A percentile compares a stretch with the other conserved stretches of the same genome.
These are phyloP conservation scores for Closterium sp. DNA, from an alignment of 139 green algal genomes.

Conservation along the genomic window DNA sequence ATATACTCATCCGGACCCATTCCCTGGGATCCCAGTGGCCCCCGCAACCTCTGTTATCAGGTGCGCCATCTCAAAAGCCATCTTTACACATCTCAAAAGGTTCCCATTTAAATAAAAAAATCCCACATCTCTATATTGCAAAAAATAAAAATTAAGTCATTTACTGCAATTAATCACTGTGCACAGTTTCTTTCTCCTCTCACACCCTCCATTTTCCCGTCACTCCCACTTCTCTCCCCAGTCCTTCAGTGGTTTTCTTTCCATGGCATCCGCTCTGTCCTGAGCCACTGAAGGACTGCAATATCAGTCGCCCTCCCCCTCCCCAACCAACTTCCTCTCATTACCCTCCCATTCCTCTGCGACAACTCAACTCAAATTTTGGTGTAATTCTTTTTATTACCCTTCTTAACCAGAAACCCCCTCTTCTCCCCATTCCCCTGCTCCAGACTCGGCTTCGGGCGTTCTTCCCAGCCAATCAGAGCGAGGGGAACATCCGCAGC, in stretches of 20 bases:
- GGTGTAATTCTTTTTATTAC: too few relatives aligned
- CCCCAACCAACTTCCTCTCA: neutral
- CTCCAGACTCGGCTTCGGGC: neutral
- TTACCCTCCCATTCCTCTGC: neutral
- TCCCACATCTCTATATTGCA: too few relatives aligned
- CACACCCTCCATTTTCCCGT: too few relatives aligned
- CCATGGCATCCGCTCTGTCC: too few relatives aligned
- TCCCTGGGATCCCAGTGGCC: neutral
- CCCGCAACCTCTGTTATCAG: neutral
- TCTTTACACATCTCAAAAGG: neutral
- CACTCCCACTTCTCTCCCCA: too few relatives aligned
- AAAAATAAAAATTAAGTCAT: too few relatives aligned
- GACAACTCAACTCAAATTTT: neutral
- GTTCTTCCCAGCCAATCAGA: neutral
- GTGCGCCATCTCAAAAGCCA: neutral
- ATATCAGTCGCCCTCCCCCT: neutral
- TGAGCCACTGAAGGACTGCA: too few relatives aligned
- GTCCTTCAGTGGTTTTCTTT: too few relatives aligned
- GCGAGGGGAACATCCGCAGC: neutral
- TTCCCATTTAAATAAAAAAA: neutral
- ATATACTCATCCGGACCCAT: neutral
- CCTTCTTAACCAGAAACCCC: too few relatives aligned
- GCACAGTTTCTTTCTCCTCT: too few relatives aligned
- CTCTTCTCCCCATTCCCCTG: neutral
- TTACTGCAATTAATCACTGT: too few relatives aligned